Conservation (phyloP, 2,329 filamentous ascomycete species). For the Aspergillus awamori region DNA sequence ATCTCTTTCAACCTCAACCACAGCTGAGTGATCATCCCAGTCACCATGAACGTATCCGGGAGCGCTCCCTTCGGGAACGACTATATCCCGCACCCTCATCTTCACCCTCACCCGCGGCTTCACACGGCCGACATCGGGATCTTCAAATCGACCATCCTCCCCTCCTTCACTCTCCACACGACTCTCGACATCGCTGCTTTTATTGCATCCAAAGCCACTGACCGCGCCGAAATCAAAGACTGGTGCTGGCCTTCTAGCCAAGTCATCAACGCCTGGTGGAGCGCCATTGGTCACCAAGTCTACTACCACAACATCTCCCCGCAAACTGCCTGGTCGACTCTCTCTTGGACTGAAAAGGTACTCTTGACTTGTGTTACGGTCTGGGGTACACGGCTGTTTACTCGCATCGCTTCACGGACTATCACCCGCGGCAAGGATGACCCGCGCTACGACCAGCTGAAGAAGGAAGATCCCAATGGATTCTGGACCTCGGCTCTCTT, state of each 20-base stretch:
- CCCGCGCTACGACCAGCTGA: slow-evolving; percentile 56
- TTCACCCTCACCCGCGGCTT: not conserved
- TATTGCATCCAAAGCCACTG: slow-evolving; percentile 53
- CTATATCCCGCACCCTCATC: no score
- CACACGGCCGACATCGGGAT: slow-evolving; percentile 51
- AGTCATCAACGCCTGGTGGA: slow-evolving; percentile 64
- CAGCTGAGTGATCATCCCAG: not conserved
- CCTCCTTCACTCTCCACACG: slow-evolving; percentile 58
- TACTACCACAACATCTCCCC: slow-evolving; percentile 51
- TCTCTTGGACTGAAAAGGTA: slow-evolving; percentile 59
- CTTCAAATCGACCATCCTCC: slow-evolving; percentile 56
- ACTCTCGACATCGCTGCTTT: slow-evolving; percentile 57
- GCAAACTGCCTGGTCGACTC: slow-evolving; percentile 49
- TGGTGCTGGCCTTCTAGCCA: slow-evolving; percentile 60
- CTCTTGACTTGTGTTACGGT: slow-evolving; percentile 59
- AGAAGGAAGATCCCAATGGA: slow-evolving; percentile 48
- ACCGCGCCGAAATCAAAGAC: slow-evolving; percentile 64
- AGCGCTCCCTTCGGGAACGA: slow-evolving; percentile 2
- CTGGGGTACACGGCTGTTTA: slow-evolving; percentile 62
- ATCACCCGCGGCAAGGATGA: slow-evolving; percentile 58
- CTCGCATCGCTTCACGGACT: slow-evolving; percentile 55
- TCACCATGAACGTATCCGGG: slow-evolving; percentile 16
- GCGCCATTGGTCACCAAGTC: slow-evolving; percentile 57
- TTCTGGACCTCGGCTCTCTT: slow-evolving; percentile 63
- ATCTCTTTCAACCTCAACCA: not conserved